Evolutionary conservation across 805 yeast species (phyloP).

Genomic region (Ogataea neopini): DNA sequence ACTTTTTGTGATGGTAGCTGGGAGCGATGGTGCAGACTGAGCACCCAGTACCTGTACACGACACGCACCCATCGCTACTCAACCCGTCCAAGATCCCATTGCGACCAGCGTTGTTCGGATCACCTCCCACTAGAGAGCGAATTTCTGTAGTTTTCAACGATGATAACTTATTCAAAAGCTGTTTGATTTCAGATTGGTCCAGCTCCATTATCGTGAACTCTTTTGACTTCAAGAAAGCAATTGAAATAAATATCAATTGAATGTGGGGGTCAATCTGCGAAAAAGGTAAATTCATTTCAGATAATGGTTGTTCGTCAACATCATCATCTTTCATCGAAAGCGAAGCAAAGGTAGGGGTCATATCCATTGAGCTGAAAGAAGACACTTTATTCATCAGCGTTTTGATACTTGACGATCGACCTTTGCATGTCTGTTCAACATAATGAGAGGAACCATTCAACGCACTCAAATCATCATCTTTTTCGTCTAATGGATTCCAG

Average conservation of each 20-base stretch:
- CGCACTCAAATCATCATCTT: slow-evolving; percentile 12
- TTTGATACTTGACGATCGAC: slow-evolving; percentile 34
- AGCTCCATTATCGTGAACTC: slow-evolving; percentile 78
- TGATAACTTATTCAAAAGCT: slow-evolving; percentile 62
- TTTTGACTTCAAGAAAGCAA: slow-evolving; percentile 79
- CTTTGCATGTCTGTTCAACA: slow-evolving; percentile 12
- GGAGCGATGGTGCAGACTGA: slow-evolving; percentile 10
- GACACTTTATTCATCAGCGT: slow-evolving; percentile 31
- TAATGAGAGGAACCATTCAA: slow-evolving; percentile 6
- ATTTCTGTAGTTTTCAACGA: slow-evolving; percentile 39
- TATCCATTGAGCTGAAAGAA: slow-evolving; percentile 23
- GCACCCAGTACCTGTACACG: slow-evolving; percentile 16
- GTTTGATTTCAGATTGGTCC: slow-evolving; percentile 87
- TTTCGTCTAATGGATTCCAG: slow-evolving; percentile 49
- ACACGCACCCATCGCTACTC: slow-evolving; percentile 7
- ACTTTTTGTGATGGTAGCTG: slow-evolving; percentile 23
- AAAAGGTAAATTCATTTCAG: slow-evolving; percentile 43
- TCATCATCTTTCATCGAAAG: slow-evolving; percentile 17
- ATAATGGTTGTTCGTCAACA: slow-evolving; percentile 26
- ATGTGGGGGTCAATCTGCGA: slow-evolving; percentile 72
- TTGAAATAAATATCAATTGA: slow-evolving; percentile 70
- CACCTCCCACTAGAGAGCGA: slow-evolving; percentile 29
- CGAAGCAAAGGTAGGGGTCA: slow-evolving; percentile 33
- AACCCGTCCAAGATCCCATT: slow-evolving; percentile 6
- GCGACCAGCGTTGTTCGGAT: slow-evolving; percentile 5